A percentile compares a stretch with the other conserved stretches of the same genome.
These are phyloP conservation scores for Pythium aquatile DNA, from an alignment of 352 stramenopile species.

Conservation along the genomic window DNA sequence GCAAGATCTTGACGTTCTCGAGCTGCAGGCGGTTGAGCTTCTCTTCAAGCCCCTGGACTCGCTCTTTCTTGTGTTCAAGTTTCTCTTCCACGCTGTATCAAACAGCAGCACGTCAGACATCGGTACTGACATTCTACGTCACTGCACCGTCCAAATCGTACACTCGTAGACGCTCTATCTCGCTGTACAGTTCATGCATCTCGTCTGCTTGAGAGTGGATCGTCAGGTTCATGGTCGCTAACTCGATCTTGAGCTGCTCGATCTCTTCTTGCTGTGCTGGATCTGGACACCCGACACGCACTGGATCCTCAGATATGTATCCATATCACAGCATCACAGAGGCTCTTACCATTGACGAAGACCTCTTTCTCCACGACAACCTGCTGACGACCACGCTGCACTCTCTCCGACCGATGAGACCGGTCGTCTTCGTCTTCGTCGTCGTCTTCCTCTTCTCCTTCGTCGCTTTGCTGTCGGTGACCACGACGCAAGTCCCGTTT, in stretches of 20 bases:
- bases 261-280: conserved; percentile 52
- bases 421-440: conserved; percentile 6
- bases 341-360: conserved; percentile 7
- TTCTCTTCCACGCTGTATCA: conserved; percentile 33
- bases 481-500: neutral
- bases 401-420: neutral
- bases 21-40: conserved; percentile 36
- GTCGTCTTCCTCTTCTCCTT: conserved; percentile 26
- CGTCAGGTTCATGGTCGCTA: conserved; percentile 50
- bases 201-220: conserved; percentile 64
- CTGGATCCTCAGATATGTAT: neutral
- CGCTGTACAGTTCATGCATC: conserved; percentile 50
- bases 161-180: conserved; percentile 56
- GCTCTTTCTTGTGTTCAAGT: conserved; percentile 38
- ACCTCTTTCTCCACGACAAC: conserved; percentile 17
- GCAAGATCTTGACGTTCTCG: conserved; percentile 50
- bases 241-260: conserved; percentile 50
- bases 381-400: neutral
- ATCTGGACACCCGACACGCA: conserved; percentile 22
- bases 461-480: conserved; percentile 30
- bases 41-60: conserved; percentile 30
- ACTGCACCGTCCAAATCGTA: conserved; percentile 8
- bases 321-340: neutral
- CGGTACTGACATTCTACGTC: neutral
- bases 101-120: neutral